Evolutionary conservation across 495 filamentous ascomycete genomes (phyloP), one percentile per base, ranked within the genome.

Genomic region (Durotheca rogersii): DNA sequence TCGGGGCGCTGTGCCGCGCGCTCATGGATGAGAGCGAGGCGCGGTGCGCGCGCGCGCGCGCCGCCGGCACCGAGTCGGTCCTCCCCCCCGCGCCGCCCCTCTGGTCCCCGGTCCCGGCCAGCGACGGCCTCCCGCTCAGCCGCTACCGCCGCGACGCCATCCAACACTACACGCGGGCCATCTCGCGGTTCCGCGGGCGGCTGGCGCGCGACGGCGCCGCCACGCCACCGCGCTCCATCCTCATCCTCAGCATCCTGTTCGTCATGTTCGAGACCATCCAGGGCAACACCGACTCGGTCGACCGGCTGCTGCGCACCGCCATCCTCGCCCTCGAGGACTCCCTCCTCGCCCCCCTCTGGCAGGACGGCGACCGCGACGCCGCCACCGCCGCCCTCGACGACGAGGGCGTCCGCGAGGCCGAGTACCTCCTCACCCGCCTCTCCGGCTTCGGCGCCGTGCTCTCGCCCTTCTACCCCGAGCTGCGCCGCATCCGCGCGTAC

Each of bases 231-330:
- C 50, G 56, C 9, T 50, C 35, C 3, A 50, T 59, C 38, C 38
- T 59, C 10, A 41, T 59, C 7, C 17, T 52, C 20, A 59, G 49
- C 19, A 29, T 59, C 16, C 45, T 59, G 1, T 44, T 54, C 39
- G 31, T 59, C 16, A 35, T 52, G 3, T 59, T 53, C 34, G 56
- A 59, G 45, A 15, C 51, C 7, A 45, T 59, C 20, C 49, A 59
- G 18, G 56, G 56, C 34, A 41, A 59, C 14, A 50, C 12, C n/a
- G 44, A 50, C 6, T 36, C 50, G 4, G 33, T 53, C n/a, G 56
- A 54, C 19, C 38, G 23, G 12, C 25, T 55, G 18, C 43, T 49
- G 27, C 38, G 43, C 18, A 20, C 52, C 5, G 18, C 52, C 0
- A 48, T 55, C n/a, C 23, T 41, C 6, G 33, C 45, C 0, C 25